Evolutionary conservation across 2,329 filamentous ascomycete species (phyloP).

Genomic region (Sclerotinia trifoliorum): DNA sequence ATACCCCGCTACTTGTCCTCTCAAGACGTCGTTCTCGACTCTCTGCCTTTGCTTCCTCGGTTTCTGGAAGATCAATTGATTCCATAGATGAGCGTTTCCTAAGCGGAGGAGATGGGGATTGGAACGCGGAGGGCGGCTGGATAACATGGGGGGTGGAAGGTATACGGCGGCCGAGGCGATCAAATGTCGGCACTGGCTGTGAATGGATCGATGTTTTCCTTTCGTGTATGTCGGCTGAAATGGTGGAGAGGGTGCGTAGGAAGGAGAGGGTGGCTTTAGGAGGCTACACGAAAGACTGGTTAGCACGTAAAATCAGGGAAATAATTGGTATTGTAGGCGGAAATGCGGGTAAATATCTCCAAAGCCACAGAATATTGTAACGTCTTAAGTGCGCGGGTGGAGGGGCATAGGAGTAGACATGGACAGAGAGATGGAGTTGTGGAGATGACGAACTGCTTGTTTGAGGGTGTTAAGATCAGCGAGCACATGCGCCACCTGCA

Average conservation of each 20-base stretch:
- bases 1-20: slow-evolving; percentile 5
- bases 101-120: not conserved
- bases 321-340: not conserved
- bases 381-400: not conserved
- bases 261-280: slow-evolving; percentile 11
- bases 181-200: slow-evolving; percentile 3
- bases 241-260: slow-evolving; percentile 6
- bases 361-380: not conserved
- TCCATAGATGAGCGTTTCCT: not conserved
- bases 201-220: slow-evolving; percentile 12
- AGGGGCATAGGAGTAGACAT: too few species aligned
- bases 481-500: slow-evolving; percentile 21
- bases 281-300: slow-evolving; percentile 5
- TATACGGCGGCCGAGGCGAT: slow-evolving; percentile 15
- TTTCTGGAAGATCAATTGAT: not conserved
- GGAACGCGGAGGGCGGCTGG: not conserved
- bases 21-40: not conserved
- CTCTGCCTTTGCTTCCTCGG: slow-evolving; percentile 1
- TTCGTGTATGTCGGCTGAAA: slow-evolving; percentile 2
- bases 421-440: not conserved
- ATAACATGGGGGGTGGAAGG: not conserved
- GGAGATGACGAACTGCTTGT: slow-evolving; percentile 18
- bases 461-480: slow-evolving; percentile 23
- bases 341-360: not conserved
- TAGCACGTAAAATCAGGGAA: not conserved